These are phyloP conservation scores for Colletotrichum neosansevieriae DNA, from an alignment of 2,329 filamentous ascomycete species.

Conservation along the genomic window DNA sequence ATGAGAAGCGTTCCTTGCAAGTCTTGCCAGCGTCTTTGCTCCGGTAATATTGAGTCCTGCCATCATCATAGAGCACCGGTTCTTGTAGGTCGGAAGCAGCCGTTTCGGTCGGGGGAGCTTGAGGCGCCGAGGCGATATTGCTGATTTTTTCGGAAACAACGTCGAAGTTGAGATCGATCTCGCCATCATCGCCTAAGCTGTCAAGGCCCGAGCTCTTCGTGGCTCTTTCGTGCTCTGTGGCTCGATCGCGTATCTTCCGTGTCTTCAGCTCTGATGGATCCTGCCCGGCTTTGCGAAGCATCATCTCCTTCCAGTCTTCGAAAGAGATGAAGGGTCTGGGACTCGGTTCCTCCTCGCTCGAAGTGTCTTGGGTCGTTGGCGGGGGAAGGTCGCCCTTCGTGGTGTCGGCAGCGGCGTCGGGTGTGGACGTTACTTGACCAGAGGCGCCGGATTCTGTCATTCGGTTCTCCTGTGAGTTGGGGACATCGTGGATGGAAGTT, in stretches of 20 bases:
- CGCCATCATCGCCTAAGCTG: slow-evolving; percentile 85
- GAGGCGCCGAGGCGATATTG: slow-evolving; percentile 36
- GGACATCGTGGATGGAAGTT: slow-evolving; percentile 28
- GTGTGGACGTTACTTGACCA: slow-evolving; percentile 33
- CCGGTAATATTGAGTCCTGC: slow-evolving; percentile 68
- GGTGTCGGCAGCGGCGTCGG: slow-evolving; percentile 24
- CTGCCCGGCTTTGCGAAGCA: slow-evolving; percentile 87
- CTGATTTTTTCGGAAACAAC: slow-evolving; percentile 58
- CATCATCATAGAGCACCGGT: slow-evolving; percentile 60
- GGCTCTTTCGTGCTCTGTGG: slow-evolving; percentile 64
- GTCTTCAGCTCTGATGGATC: slow-evolving; percentile 68
- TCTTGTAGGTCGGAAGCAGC: slow-evolving; percentile 48
- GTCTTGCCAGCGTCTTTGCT: slow-evolving; percentile 97
- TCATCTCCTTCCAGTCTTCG: slow-evolving; percentile 97
- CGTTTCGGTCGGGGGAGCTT: slow-evolving; percentile 29
- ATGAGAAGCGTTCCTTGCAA: slow-evolving; percentile 97
- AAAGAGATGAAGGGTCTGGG: slow-evolving; percentile 87
- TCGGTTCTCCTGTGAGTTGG: not conserved
- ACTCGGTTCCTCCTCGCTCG: slow-evolving; percentile 36
- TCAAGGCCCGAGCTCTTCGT: slow-evolving; percentile 74
- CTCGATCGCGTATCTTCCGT: slow-evolving; percentile 67
- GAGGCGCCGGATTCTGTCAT: not conserved
- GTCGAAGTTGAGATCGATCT: slow-evolving; percentile 76
- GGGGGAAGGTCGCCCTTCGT: not conserved
- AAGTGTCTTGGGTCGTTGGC: not conserved